phyloP scores from a whole-genome alignment of 176 grass and related monocot species.

The Oryza coarctata region DNA sequence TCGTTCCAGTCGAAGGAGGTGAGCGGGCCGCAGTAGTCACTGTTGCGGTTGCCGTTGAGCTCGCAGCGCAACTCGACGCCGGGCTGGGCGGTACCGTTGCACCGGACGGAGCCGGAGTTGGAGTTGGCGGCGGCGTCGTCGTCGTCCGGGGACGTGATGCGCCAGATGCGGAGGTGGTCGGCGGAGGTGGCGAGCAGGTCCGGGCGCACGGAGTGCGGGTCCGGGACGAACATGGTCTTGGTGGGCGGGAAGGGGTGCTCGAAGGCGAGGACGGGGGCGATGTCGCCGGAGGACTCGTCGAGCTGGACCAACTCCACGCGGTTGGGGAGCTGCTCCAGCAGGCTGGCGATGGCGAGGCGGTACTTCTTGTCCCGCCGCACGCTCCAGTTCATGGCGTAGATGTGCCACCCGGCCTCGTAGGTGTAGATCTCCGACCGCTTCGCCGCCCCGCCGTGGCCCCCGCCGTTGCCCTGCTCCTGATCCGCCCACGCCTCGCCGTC shows the following conservation, averaged over 20 bases:
- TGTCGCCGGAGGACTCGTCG: slow-evolving; percentile 88
- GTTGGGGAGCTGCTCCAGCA: slow-evolving; percentile 74
- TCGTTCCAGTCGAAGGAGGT: slow-evolving; percentile 99
- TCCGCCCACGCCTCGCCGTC: slow-evolving; percentile 50
- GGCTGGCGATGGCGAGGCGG: slow-evolving; percentile 92
- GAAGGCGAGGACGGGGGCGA: slow-evolving; percentile 86
- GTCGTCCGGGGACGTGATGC: slow-evolving; percentile 52
- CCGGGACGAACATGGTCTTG: slow-evolving; percentile 94
- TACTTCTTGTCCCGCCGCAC: slow-evolving; percentile 97
- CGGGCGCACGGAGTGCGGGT: slow-evolving; percentile 78
- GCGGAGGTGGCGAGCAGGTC: slow-evolving; percentile 99
- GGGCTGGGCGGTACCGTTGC: slow-evolving; percentile 36
- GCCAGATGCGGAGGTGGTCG: slow-evolving; percentile 98
- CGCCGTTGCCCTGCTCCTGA: slow-evolving; percentile 40
- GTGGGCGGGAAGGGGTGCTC: slow-evolving; percentile 94
- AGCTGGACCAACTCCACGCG: slow-evolving; percentile 94
- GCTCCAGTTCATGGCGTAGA: slow-evolving; percentile 99
- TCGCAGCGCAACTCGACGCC: slow-evolving; percentile 61
- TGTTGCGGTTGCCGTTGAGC: slow-evolving; percentile 95
- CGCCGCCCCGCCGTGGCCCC: slow-evolving; percentile 61
- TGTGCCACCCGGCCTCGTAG: slow-evolving; percentile 92
- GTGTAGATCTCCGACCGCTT: slow-evolving; percentile 99
- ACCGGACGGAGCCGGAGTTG: slow-evolving; percentile 35
- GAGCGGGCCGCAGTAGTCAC: slow-evolving; percentile 89
- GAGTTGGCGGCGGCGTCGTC: neutral